Evolutionary conservation across 1,284 basidiomycete species (phyloP), one percentile per base, ranked within the genome.

Genomic region (Mixia osmundae): DNA sequence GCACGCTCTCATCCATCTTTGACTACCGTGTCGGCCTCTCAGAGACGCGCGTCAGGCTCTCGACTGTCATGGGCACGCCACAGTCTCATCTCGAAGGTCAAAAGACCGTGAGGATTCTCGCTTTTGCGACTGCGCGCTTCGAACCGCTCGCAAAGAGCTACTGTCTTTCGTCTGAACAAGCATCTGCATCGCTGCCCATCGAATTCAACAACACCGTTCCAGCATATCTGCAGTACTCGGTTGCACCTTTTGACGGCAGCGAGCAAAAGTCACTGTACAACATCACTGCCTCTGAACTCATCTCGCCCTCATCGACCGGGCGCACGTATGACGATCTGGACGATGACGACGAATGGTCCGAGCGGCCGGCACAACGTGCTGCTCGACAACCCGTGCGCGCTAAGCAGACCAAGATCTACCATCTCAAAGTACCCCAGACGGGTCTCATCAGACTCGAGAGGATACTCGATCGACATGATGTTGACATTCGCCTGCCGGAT

Each of bases 371-470:
- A 26, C 7, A 30, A 30, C 14, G 20, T n/a, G 28, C 15, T 34
- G 24, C 12, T 14, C 21, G 14, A 25, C 19, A n/a, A 24, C 8
- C 10, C 12, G 24, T 24, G n/a, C n/a, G n/a, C n/a, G n/a, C 33
- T 10, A 34, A 34, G 24, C 27, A 29, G 14, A 11, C 6, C 27
- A 7, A 14, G 27, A 11, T 29, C 27, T 11, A 29, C 8, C 71
- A 82, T 51, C 65, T 89, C 41, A 66, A 67, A 23, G 53, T 87
- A 29, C 61, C 62, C 23, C 69, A 68, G 47, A 73, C 77, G 0
- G 77, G 79, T 1, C 64, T 66, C 16, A 54, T 89, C 32, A 67
- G 68, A 4, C 63, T 91, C 12, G 71, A 76, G 44, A 66, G 67
- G 22, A 69, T 83, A 12, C 49, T 69, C 12, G 82, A n/a, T n/a